Evolutionary conservation across 2,329 filamentous ascomycete genomes (phyloP).

Genomic region (Pseudocercospora pini-densiflorae): DNA sequence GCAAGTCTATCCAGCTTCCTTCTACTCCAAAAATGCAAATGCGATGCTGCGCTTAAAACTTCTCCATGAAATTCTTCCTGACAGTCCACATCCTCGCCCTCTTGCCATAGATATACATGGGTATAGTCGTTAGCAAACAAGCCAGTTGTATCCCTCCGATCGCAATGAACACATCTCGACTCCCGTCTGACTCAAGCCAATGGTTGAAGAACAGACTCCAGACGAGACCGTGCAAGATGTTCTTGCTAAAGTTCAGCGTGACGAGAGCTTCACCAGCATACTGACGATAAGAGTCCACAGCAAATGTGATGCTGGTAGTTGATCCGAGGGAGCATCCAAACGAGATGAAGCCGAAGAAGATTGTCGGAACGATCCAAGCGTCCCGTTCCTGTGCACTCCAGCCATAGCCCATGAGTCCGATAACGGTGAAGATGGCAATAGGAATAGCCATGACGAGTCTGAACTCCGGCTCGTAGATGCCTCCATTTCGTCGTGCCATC

Average conservation of each 20-base stretch:
- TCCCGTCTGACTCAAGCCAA: slow-evolving; percentile 78
- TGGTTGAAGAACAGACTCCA: slow-evolving; percentile 86
- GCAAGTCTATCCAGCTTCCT: not conserved
- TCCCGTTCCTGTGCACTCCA: slow-evolving; percentile 81
- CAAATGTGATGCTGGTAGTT: slow-evolving; percentile 92
- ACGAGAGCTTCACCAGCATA: slow-evolving; percentile 95
- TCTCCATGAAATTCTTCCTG: slow-evolving; percentile 83
- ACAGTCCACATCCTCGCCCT: slow-evolving; percentile 93
- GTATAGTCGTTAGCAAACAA: slow-evolving; percentile 74
- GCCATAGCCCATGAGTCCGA: slow-evolving; percentile 94
- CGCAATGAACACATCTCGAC: slow-evolving; percentile 78
- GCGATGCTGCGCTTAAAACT: slow-evolving; percentile 51
- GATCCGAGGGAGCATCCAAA: slow-evolving; percentile 91
- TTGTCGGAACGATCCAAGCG: slow-evolving; percentile 86
- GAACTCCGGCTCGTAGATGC: slow-evolving; percentile 94
- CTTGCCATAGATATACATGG: slow-evolving; percentile 95
- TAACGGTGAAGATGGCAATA: slow-evolving; percentile 74
- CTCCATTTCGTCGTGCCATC: slow-evolving; percentile 86
- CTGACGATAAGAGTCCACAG: slow-evolving; percentile 88
- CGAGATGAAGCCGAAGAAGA: slow-evolving; percentile 90
- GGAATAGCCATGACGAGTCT: slow-evolving; percentile 85
- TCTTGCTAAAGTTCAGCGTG: slow-evolving; percentile 93
- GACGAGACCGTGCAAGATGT: slow-evolving; percentile 85
- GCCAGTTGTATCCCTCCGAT: slow-evolving; percentile 85
- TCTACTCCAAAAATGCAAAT: not conserved